Evolutionary conservation across 139 green algal genomes (phyloP), one percentile per base, ranked within the genome.

Genomic region (Micractinium sp.): DNA sequence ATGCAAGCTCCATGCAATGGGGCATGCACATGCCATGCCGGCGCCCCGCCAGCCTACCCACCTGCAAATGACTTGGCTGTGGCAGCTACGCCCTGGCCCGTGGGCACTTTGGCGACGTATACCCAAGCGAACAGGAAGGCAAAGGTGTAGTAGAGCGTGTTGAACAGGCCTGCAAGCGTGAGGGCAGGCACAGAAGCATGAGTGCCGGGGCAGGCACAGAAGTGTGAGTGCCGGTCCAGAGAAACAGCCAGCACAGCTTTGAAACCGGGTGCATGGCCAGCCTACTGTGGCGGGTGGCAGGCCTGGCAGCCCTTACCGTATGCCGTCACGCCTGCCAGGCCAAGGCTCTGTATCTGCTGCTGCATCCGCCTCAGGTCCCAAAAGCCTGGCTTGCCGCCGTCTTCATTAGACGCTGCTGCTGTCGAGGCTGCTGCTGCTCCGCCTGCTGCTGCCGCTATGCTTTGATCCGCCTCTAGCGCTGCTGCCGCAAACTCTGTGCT

Each of bases 61-160:
- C 74, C 74, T 23, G 38, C 35, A 27, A 88, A 88, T 20, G 73
- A 86, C 47, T 86, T 71, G 20, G 76, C 85, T 23, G 81, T 78
- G 0, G 86, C 79, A 0, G 86, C 69, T 20, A 89, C 9, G 16
- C 90, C 90, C 67, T 87, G 79, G 1, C 75, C 81, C 0, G 29
- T 22, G 14, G 88, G 88, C 77, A 91, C 86, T 60, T 90, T 90
- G 35, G 75, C 82, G 9, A 91, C 86, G 36, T 39, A 80, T 0
- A 74, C 56, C 89, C 90, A 91, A 3, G 87, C 63, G 33, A 93
- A 85, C 13, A 89, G 33, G 73, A 94, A 95, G 19, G 91, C 81
- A 36, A 75, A 31, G 0, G 78, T 89, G 85, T 96, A 96, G 82
- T 96, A 96, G 12, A 93, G 16, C 3, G 94, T 96, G 87, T 96